phyloP scores from a whole-genome alignment of 768 basidiomycete species.

The Crepidotus variabilis region DNA sequence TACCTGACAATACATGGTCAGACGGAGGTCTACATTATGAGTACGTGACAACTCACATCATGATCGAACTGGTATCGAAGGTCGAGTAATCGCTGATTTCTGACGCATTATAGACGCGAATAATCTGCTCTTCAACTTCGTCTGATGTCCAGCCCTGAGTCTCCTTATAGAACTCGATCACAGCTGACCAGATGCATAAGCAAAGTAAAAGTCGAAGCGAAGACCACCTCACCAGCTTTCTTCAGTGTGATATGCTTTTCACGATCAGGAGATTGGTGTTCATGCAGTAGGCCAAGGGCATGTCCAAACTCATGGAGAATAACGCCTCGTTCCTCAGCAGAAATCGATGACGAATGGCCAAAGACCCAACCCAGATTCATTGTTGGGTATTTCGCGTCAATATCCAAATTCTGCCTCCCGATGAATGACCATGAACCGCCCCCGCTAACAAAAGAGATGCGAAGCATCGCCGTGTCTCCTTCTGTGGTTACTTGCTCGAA shows the following conservation, averaged over 20 bases:
- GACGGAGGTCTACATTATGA: not conserved
- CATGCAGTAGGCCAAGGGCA: constrained; percentile 14
- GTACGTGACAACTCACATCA: constrained; percentile 12
- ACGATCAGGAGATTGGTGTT: constrained; percentile 14
- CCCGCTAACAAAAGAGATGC: constrained; percentile 7
- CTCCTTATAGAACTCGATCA: constrained; percentile 9
- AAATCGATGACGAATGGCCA: not conserved
- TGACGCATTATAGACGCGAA: constrained; percentile 8
- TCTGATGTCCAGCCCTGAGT: constrained; percentile 10
- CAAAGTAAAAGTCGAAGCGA: not conserved
- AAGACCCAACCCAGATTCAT: constrained; percentile 17
- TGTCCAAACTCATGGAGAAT: constrained; percentile 19
- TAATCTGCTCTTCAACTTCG: constrained; percentile 9
- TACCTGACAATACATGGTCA: constrained; percentile 9
- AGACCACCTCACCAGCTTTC: constrained; percentile 6
- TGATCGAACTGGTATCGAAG: constrained; percentile 13
- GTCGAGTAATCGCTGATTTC: constrained; percentile 12
- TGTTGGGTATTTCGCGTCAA: not conserved
- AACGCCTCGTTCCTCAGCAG: constrained; percentile 8
- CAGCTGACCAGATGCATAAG: not conserved
- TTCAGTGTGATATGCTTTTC: constrained; percentile 10
- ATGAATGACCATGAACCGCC: constrained; percentile 13
- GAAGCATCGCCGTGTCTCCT: not conserved
- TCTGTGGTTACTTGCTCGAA: constrained; percentile 3
- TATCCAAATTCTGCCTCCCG: constrained; percentile 6